Base-by-base conservation (phyloP, 2,329 filamentous ascomycete genomes). In the Nigrospora sphaerica region DNA sequence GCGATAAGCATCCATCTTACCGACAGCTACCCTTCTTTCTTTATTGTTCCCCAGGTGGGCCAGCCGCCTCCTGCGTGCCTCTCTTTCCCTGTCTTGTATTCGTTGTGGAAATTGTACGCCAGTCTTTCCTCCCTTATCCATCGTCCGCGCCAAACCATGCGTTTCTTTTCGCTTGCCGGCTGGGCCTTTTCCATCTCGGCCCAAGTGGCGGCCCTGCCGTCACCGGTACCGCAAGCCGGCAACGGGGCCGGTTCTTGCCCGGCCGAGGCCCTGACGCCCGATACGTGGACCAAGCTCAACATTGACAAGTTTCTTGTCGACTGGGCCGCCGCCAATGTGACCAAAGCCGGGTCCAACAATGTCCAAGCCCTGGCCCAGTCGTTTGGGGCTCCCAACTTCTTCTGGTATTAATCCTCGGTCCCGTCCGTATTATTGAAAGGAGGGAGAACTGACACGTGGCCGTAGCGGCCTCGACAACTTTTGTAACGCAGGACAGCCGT, bases 311-410 rank as follows among this genome's bases (percentile, higher is more conserved):
- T 44, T 23, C 42, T 44, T 2, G 33, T 23, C 12, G 42, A 31
- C 4, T 44, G 42, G 42, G 23, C 19, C 17, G 36, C 35, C 10
- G 42, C 42, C 42, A 44, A 44, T n/a, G 33, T 44, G 4, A 44
- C 42, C 10, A 12, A 12, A 12, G 31, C 33, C n/a, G 6, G 28
- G n/a, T 16, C 42, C 3, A 44, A 44, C 33, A 44, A 44, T 13
- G 42, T 44, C 19, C 42, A 44, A 23, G 42, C 42, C 5, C 10
- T 44, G 18, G 42, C 42, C 18, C 32, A 37, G 32, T 44, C 42
- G 4, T 44, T 44, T 19, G 42, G 42, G 13, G 42, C 42, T 1
- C 42, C 42, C n/a, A 44, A 44, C 42, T 44, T 44, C 42, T 44
- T 44, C 19, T 44, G 42, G 42, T 44, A 42, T 16, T 19, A 6